phyloP scores from a whole-genome alignment of 805 yeast species.

The Naumovozyma dairenensis region DNA sequence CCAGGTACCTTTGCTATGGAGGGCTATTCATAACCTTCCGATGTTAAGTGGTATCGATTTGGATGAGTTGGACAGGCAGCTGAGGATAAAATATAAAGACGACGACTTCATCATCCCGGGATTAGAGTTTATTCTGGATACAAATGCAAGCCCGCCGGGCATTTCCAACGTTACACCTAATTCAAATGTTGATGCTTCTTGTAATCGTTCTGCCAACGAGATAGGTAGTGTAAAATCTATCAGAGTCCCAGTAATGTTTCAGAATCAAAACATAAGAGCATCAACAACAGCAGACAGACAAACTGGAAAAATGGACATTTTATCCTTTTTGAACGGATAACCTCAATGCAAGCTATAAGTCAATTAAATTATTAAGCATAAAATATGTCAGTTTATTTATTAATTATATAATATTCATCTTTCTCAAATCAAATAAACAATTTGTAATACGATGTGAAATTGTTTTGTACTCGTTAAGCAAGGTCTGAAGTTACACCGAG shows the following conservation, averaged over 20 bases:
- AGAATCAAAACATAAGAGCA: background rate
- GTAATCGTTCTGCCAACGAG: background rate
- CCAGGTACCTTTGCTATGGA: constrained; percentile 21
- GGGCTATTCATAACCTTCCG: constrained; percentile 21
- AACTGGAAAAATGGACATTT: constrained; percentile 14
- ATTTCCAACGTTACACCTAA: background rate
- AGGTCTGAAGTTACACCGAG: too few species aligned
- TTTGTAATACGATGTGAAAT: background rate
- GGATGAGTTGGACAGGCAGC: constrained; percentile 22
- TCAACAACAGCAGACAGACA: background rate
- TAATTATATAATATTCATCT: too few species aligned
- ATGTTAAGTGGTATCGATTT: constrained; percentile 26
- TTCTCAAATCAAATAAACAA: too few species aligned
- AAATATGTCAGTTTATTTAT: too few species aligned
- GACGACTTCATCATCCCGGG: constrained; percentile 21
- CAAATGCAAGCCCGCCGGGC: background rate
- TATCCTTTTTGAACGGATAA: constrained; percentile 22
- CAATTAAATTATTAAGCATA: background rate
- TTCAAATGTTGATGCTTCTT: constrained; percentile 1
- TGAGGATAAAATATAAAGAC: constrained; percentile 11
- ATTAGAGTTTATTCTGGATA: constrained; percentile 11
- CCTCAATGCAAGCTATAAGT: background rate
- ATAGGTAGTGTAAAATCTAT: background rate
- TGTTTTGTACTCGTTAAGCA: background rate
- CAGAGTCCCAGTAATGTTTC: constrained; percentile 4